Base-by-base conservation (phyloP, 371 early-diverging fungal species). In the Actinomortierella ambigua region DNA sequence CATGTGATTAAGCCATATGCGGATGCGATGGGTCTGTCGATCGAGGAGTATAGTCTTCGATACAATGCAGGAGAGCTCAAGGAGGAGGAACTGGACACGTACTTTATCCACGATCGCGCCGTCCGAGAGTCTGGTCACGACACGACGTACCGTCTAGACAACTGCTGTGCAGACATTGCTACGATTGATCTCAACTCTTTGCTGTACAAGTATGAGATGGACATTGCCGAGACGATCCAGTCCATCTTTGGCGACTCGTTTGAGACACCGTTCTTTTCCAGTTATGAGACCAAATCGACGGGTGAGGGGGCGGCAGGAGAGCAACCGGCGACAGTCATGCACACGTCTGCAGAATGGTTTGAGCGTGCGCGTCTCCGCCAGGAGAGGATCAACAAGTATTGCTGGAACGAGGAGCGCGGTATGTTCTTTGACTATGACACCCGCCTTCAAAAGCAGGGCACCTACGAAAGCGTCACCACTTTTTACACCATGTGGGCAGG, bases 71-170 rank as follows among this genome's bases (percentile, higher is more conserved):
- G 84, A 2, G 65, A 80, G 42, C 79, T 95, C 29, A 53, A 71
- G 6, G 94, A 93, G 57, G 95, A 95, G 4, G 89, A 90, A 57
- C 77, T 98, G 44, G 98, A 98, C 80, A 88, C 80, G 39, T 98
- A 97, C 77, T 98, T 98, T 76, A 83, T 95, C 50, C 98, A 98
- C 69, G 98, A 98, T 65, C 89, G 98, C 13, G 97, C 98, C 0
- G 98, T 97, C 3, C 89, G 98, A 44, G 97, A 97, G 79, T 94
- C 95, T 14, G 98, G 98, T 9, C 98, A 98, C 77, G 98, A 98
- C 75, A 97, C 98, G 0, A 93, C 97, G 15, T 97, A 98, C 70
- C 86, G 98, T 2, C 88, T 94, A 44, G 98, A 98, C 65, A 89
- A 90, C 44, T 81, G 89, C 24, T 96, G 96, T 75, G 98, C 97